Percentiles rank a stretch among this genome's conserved stretches.
These are phyloP conservation scores for Termitomyces sp. DNA, from an alignment of 768 basidiomycete genomes.

Conservation along the genomic window DNA sequence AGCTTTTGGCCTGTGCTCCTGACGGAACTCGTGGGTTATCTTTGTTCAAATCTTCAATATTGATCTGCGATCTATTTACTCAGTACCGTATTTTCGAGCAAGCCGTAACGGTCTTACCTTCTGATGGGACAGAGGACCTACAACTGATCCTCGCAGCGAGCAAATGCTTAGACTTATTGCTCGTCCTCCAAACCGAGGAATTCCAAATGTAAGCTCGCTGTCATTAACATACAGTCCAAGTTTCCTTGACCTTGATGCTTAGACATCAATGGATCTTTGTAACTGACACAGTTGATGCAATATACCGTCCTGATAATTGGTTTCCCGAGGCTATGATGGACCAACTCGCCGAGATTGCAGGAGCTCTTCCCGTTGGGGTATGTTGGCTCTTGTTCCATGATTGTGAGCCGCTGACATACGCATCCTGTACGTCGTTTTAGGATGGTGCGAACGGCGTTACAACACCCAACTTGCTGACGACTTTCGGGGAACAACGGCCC, in stretches of 20 bases:
- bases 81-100: slow-evolving; percentile 91
- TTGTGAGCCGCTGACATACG: not conserved
- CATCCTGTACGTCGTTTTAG: slow-evolving; percentile 13
- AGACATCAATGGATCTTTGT: slow-evolving; percentile 99
- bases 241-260: slow-evolving; percentile 6
- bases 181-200: slow-evolving; percentile 92
- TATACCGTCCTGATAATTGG: slow-evolving; percentile 83
- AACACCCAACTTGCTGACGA: slow-evolving; percentile 21
- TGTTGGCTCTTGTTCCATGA: not conserved
- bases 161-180: slow-evolving; percentile 91
- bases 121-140: slow-evolving; percentile 83
- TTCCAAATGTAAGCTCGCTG: slow-evolving; percentile 78
- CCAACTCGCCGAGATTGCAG: slow-evolving; percentile 77
- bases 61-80: not conserved
- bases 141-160: slow-evolving; percentile 81
- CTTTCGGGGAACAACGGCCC: slow-evolving; percentile 32
- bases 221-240: not conserved
- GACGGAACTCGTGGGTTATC: slow-evolving; percentile 71
- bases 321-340: slow-evolving; percentile 87
- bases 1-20: slow-evolving; percentile 97
- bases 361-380: slow-evolving; percentile 54
- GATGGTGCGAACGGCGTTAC: slow-evolving; percentile 21
- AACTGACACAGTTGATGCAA: slow-evolving; percentile 94
- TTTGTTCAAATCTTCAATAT: not conserved
- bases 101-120: slow-evolving; percentile 60